These are phyloP conservation scores for Tricholoma terreum DNA, from an alignment of 768 basidiomycete species.

Conservation along the genomic window DNA sequence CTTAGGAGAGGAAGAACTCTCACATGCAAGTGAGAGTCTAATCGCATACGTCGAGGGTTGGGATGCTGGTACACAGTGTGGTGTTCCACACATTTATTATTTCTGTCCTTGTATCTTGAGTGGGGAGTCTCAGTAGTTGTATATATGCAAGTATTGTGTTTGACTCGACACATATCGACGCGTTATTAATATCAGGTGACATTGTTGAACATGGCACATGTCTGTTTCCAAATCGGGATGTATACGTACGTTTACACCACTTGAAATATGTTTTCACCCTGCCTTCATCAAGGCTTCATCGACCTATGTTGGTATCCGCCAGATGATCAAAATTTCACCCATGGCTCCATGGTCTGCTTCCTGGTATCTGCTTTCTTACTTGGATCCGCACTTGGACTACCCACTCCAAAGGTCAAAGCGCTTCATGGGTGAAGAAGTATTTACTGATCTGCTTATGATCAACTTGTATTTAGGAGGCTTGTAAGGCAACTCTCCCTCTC, in stretches of 20 bases:
- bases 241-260: neutral
- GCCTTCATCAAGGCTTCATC: neutral
- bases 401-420: no score
- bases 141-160: neutral
- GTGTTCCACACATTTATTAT: neutral
- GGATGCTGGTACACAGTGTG: neutral
- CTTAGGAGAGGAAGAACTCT: neutral
- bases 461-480: neutral
- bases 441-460: no score
- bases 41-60: neutral
- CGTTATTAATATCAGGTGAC: neutral
- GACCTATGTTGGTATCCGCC: neutral
- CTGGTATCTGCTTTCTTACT: neutral
- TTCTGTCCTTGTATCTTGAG: neutral
- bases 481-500: neutral
- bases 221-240: neutral
- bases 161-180: neutral
- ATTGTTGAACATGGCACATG: neutral
- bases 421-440: no score
- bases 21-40: neutral
- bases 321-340: neutral
- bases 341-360: neutral
- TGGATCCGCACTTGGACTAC: neutral
- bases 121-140: neutral
- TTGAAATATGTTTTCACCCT: neutral